Base-by-base conservation (phyloP, 495 filamentous ascomycete genomes). In the Apiosordaria backusii region DNA sequence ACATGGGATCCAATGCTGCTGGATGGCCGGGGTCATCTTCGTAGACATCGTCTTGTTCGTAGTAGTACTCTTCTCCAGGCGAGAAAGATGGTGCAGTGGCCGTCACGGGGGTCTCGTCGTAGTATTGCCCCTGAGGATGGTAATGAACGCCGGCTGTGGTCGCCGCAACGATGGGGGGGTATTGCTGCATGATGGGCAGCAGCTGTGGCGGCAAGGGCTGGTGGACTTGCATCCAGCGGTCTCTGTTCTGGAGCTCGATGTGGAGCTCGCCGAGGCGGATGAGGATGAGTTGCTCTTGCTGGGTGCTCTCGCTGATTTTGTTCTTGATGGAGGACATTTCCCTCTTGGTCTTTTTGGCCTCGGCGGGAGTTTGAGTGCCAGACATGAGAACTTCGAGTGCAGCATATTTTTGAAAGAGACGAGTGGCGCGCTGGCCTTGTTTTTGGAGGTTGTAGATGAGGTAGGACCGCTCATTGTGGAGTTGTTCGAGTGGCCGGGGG, bases 201-300 rank as follows among this genome's bases (percentile, higher is more conserved):
- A 54, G 52, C 21, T 64, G 25, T 18, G 25, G 64, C 15, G 40
- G 23, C 4, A 63, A 53, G 9, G 61, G 65, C 45, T 68, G 72
- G 21, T 76, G 75, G 10, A 76, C 72, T 53, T 68, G 72, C 57
- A 62, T 62, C 74, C 74, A 79, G 52, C 77, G 68, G 58, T 77
- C 76, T 23, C 74, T 67, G 29, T 72, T 77, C 67, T 76, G 74
- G 13, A 81, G 76, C 65, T 84, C 81, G 22, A 77, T 65, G 26
- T 77, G 65, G 22, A 84, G 68, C 65, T 84, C 80, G n/a, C 77
- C 72, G 27, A 84, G 70, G 21, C 81, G 66, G 5, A 70, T 55
- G 50, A 81, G 65, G 21, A 81, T 76, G 21, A 71, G 60, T 60
- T 70, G 74, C 67, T 84, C 78, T 65, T 82, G 77, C 59, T 77